Evolutionary conservation across 1,139 yeast species (phyloP), one percentile per base, ranked within the genome.

Genomic region (Suhomyces ambrosiae): DNA sequence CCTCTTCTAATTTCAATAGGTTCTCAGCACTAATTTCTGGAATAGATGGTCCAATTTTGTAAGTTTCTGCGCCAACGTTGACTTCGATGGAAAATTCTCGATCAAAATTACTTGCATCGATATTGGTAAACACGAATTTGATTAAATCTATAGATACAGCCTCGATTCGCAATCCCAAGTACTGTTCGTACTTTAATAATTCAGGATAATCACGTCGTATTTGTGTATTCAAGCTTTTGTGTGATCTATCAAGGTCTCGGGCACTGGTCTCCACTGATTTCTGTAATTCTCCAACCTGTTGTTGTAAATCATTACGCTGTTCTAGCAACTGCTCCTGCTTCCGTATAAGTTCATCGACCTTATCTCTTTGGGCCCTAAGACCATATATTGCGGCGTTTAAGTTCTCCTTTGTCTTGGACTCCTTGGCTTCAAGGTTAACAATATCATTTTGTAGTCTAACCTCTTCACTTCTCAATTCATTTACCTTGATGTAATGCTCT

Each of bases 151-250:
- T 60, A 3, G 59, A 52, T 3, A 68, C 41, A 4, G 73, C 77
- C 32, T 67, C 70, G 24, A 76, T 64, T 32, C 56, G 61, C 33
- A 76, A 51, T 1, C 82, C 81, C 34, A 74, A 56, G 40, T 74
- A 66, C 34, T 59, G 56, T 41, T 75, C 80, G 45, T 62, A 74
- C 36, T 69, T 63, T 25, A 62, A 50, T 14, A 75, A 61, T 35
- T 72, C 68, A 4, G 65, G 67, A 37, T 58, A 53, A 38, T 74
- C 78, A 17, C 57, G 55, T 18, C 57, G 53, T 18, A 54, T 47
- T 42, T 68, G 68, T 10, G 50, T 52, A 28, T 50, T 49, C 33
- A 65, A 41, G 27, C 49, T 47, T 32, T 42, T 45, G 32, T 52
- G 52, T 5, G 54, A 49, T 7, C 38, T 46, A n/a, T 44, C 40